A percentile compares a stretch with the other conserved stretches of the same genome.
Conservation (phyloP, 495 filamentous ascomycete genomes). For the Aspergillus homomorphus region DNA sequence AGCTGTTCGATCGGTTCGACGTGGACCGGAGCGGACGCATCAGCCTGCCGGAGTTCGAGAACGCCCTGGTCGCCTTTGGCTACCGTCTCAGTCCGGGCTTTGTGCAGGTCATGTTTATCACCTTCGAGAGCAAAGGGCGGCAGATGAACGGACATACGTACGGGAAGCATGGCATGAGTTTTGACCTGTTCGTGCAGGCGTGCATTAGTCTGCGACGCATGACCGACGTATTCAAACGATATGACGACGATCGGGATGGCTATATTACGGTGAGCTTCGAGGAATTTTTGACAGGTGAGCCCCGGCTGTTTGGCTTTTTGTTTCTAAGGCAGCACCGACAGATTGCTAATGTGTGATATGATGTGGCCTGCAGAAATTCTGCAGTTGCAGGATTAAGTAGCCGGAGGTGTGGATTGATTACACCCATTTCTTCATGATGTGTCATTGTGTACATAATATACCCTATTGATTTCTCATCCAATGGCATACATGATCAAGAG, state of each 20-base stretch:
- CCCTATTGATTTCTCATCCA: background rate
- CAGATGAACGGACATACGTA: conserved; percentile 27
- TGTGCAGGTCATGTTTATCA: conserved; percentile 73
- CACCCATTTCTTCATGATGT: background rate
- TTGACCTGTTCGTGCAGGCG: conserved; percentile 96
- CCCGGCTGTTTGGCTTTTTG: too few species aligned
- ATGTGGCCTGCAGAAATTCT: conserved; percentile 33
- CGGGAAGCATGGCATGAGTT: conserved; percentile 70
- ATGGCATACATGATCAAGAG: background rate
- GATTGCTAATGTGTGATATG: background rate
- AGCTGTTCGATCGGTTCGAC: conserved; percentile 94
- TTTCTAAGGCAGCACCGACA: too few species aligned
- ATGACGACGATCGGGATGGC: conserved; percentile 94
- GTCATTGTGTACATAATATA: background rate
- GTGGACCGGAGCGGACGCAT: conserved; percentile 84
- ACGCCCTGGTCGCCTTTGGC: conserved; percentile 90
- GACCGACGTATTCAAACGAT: conserved; percentile 99
- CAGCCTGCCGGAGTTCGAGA: conserved; percentile 79
- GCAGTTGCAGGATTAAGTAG: conserved; percentile 38
- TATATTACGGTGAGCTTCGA: conserved; percentile 83
- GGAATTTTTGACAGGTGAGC: conserved; percentile 68
- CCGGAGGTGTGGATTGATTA: background rate
- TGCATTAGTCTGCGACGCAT: conserved; percentile 95
- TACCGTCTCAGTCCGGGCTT: conserved; percentile 85
- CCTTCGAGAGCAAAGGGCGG: conserved; percentile 53